A percentile compares a stretch with the other conserved stretches of the same genome.
These are phyloP conservation scores for Singerocomus inundabilis DNA, from an alignment of 1,284 basidiomycete genomes.

Conservation along the genomic window DNA sequence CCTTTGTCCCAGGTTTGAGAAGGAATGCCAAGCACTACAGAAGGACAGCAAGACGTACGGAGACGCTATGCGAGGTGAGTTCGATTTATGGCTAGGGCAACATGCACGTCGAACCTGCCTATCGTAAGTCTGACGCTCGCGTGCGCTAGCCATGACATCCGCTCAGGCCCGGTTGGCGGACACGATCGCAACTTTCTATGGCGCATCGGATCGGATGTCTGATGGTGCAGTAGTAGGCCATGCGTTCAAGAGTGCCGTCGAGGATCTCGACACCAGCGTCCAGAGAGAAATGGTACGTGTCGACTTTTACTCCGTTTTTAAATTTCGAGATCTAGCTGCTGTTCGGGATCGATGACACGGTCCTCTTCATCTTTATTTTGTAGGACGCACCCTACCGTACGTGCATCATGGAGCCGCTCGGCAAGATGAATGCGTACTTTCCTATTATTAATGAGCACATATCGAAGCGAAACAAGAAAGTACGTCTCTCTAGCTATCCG, in stretches of 20 bases:
- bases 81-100: not conserved
- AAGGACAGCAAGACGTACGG: conserved; percentile 96
- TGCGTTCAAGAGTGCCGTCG: conserved; percentile 93
- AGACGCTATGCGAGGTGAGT: conserved; percentile 87
- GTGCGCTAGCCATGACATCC: conserved; percentile 71
- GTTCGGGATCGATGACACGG: conserved; percentile 1
- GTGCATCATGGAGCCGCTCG: conserved; percentile 92
- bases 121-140: not conserved
- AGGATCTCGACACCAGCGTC: conserved; percentile 88
- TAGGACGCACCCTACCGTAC: conserved; percentile 91
- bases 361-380: conserved; percentile 32
- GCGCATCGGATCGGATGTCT: conserved; percentile 77
- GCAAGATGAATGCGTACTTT: conserved; percentile 96
- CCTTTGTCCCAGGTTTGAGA: conserved; percentile 76
- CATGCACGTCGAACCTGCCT: not conserved
- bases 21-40: conserved; percentile 88
- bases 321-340: not conserved
- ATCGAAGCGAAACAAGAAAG: conserved; percentile 95
- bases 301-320: not conserved
- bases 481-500: conserved; percentile 30
- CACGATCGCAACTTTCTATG: conserved; percentile 93
- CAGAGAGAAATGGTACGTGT: conserved; percentile 74
- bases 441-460: conserved; percentile 94
- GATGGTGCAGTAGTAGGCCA: conserved; percentile 97
- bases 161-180: conserved; percentile 94